Conservation (phyloP, 208 protist species). For the Leishmania amazonensis region DNA sequence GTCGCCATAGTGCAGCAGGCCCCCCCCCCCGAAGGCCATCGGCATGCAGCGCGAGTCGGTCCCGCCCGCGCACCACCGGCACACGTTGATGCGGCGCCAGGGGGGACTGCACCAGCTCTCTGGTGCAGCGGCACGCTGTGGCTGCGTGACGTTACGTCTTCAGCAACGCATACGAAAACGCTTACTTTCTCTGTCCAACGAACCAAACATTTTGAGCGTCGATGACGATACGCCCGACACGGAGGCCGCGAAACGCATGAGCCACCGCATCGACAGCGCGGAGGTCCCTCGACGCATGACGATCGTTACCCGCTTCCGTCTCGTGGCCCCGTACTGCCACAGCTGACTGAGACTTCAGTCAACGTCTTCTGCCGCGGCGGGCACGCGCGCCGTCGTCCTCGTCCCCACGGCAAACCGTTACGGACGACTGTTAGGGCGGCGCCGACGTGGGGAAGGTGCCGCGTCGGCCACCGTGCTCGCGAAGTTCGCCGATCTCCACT, state of each 20-base stretch:
- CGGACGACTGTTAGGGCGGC: too few relatives aligned
- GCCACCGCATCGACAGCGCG: neutral
- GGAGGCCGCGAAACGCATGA: neutral
- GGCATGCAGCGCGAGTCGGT: too few relatives aligned
- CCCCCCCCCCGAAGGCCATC: too few relatives aligned
- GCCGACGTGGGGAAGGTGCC: neutral
- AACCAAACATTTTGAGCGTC: too few relatives aligned
- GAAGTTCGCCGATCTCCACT: neutral
- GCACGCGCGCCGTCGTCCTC: neutral
- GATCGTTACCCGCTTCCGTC: neutral
- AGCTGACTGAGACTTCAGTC: neutral
- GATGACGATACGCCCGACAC: too few relatives aligned
- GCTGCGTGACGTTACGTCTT: too few relatives aligned
- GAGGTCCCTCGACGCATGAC: neutral
- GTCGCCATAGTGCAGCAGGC: constrained; percentile 10
- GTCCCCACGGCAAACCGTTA: too few relatives aligned
- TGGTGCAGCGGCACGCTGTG: too few relatives aligned
- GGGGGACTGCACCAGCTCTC: too few relatives aligned
- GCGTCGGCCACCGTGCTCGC: neutral
- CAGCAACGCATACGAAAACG: too few relatives aligned
- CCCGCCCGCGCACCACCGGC: neutral
- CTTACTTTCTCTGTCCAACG: too few relatives aligned
- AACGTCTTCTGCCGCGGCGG: neutral
- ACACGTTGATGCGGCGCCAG: neutral
- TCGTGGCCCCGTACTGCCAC: neutral